These are phyloP conservation scores for Aspergillus fumigatus DNA, from an alignment of 2,329 filamentous ascomycete genomes.

Conservation along the genomic window DNA sequence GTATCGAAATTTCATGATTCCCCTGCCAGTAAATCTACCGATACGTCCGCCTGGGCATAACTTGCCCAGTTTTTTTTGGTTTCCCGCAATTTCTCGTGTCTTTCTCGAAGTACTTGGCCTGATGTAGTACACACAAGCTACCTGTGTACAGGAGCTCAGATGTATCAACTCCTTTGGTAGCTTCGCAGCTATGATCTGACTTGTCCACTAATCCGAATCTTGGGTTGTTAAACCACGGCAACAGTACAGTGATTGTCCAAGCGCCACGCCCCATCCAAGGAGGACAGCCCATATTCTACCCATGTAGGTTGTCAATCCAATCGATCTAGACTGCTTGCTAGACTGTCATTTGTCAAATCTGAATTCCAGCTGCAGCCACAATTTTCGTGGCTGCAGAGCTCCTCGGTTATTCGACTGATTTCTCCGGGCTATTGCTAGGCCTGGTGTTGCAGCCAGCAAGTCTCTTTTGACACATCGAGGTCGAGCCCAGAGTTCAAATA, in stretches of 20 bases:
- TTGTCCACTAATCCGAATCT: neutral
- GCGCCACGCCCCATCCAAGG: neutral
- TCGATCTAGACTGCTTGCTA: neutral
- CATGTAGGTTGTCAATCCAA: neutral
- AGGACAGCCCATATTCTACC: neutral
- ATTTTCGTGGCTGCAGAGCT: no score
- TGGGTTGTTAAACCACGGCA: neutral
- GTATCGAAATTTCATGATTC: neutral
- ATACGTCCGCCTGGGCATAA: neutral
- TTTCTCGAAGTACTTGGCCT: neutral
- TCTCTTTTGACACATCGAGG: no score
- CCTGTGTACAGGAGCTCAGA: neutral
- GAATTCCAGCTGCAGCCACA: neutral
- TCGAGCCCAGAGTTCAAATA: neutral
- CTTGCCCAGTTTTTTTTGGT: neutral
- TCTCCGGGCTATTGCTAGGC: no score
- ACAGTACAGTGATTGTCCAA: neutral
- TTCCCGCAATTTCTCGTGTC: slow-evolving; percentile 5
- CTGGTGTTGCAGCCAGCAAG: no score
- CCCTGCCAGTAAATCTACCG: neutral
- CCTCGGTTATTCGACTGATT: no score
- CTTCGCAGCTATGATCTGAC: neutral
- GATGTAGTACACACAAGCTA: neutral
- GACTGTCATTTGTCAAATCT: neutral
- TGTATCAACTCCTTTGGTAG: neutral